phyloP scores from a whole-genome alignment of 78 protist species.

The slime mould (Dictyostelium discoideum) region DNA sequence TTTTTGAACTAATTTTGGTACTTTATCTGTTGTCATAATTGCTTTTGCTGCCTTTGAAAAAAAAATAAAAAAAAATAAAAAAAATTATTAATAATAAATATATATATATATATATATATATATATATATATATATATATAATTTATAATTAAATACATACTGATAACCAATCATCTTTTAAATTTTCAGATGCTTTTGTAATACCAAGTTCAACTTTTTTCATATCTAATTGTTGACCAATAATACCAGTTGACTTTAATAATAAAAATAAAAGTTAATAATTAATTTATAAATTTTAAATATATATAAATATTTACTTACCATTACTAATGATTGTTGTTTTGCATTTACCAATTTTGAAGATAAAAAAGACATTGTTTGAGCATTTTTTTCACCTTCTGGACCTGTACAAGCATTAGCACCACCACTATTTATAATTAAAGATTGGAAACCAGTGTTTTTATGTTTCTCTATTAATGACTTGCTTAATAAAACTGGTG shows the following conservation, averaged over 20 bases:
- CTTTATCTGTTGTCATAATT: constrained; percentile 88
- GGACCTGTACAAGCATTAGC: constrained; percentile 90
- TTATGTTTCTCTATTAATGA: constrained; percentile 12
- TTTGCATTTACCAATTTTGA: constrained; percentile 8
- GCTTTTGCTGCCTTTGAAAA: constrained; percentile 69
- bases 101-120: not conserved
- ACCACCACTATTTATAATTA: constrained; percentile 85
- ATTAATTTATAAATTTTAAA: not conserved
- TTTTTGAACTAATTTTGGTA: constrained; percentile 56
- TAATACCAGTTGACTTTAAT: constrained; percentile 83
- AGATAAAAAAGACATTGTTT: constrained; percentile 44
- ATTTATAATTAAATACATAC: not conserved
- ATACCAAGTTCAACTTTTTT: constrained; percentile 71
- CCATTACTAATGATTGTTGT: constrained; percentile 70
- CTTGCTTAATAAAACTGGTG: constrained; percentile 75
- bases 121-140: not conserved
- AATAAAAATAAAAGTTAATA: not conserved
- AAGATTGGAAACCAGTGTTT: constrained; percentile 21
- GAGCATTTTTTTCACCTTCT: constrained; percentile 71
- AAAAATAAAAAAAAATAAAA: not conserved
- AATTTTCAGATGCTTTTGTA: not conserved
- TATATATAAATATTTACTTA: not conserved
- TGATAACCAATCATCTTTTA: constrained; percentile 58
- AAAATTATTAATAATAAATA: not conserved
- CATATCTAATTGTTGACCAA: constrained; percentile 85